Percentiles rank a stretch among this genome's conserved stretches.
phyloP scores from a whole-genome alignment of 2,329 filamentous ascomycete genomes.

The Magnaporthiopsis rhizophila region DNA sequence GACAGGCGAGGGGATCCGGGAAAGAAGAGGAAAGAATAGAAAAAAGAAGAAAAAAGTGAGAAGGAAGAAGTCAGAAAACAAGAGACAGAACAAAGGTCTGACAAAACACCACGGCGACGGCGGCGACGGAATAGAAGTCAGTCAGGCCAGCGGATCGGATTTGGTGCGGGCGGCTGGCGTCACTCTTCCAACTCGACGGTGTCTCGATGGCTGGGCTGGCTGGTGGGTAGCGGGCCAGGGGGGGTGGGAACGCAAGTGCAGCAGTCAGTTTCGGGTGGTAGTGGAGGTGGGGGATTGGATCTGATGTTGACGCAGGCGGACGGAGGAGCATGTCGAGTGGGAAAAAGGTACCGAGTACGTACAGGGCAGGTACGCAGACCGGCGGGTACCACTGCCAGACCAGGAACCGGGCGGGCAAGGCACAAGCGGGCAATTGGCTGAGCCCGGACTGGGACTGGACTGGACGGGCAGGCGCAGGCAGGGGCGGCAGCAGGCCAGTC shows the following conservation, averaged over 20 bases:
- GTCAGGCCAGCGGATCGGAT: too few species aligned
- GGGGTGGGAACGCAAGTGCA: background rate
- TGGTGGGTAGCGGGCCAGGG: too few species aligned
- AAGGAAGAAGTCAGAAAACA: too few species aligned
- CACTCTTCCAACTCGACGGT: too few species aligned
- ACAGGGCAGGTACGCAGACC: background rate
- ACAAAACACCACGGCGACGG: too few species aligned
- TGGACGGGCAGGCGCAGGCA: background rate
- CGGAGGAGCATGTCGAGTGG: background rate
- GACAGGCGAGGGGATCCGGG: too few species aligned
- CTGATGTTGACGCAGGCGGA: background rate
- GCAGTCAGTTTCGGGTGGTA: background rate
- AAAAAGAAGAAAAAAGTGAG: background rate
- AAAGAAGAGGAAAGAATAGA: too few species aligned
- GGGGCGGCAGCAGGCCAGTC: too few species aligned
- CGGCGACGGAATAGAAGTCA: too few species aligned
- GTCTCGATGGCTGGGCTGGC: too few species aligned
- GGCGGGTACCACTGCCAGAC: background rate
- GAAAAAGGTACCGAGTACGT: background rate
- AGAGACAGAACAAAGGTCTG: too few species aligned
- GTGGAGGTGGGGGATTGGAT: background rate
- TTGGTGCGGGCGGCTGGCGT: too few species aligned
- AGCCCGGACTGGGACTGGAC: background rate
- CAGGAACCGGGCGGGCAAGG: background rate
- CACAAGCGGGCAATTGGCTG: background rate